These are phyloP conservation scores for Quercus phellos DNA, from an alignment of 331 rosid species.

Conservation along the genomic window DNA sequence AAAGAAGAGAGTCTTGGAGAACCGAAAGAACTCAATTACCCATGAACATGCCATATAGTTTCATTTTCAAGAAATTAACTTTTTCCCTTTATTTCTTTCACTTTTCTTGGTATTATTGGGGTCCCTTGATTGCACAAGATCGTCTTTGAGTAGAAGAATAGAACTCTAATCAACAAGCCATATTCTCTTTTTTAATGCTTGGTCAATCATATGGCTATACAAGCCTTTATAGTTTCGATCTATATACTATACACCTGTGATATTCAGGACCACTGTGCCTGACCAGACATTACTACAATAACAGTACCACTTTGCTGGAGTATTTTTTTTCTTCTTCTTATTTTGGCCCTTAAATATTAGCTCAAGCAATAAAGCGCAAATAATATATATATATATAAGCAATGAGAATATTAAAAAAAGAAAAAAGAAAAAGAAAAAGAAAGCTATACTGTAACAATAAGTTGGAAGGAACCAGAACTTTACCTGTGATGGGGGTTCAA, in stretches of 20 bases:
- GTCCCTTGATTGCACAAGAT: neutral
- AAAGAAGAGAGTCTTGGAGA: neutral
- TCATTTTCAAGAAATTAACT: constrained; percentile 18
- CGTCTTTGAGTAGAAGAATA: neutral
- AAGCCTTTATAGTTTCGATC: neutral
- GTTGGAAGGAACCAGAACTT: no score
- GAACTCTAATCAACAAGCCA: neutral
- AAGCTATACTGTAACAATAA: no score
- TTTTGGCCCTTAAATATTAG: neutral
- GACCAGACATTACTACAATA: neutral
- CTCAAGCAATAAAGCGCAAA: neutral
- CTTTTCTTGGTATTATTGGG: constrained; percentile 7
- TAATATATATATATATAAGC: no score
- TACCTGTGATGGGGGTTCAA: no score
- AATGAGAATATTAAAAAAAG: no score
- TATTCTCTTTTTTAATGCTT: neutral
- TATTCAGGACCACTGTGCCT: no score
- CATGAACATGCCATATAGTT: neutral
- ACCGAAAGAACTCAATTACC: neutral
- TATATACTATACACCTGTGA: neutral
- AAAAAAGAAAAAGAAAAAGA: no score
- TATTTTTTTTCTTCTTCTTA: neutral
- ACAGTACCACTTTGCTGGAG: neutral
- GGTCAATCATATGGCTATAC: neutral
- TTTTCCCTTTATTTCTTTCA: neutral